Evolutionary conservation across 2,329 filamentous ascomycete genomes (phyloP), one percentile per base, ranked within the genome.

Genomic region (Alternaria consortialis): DNA sequence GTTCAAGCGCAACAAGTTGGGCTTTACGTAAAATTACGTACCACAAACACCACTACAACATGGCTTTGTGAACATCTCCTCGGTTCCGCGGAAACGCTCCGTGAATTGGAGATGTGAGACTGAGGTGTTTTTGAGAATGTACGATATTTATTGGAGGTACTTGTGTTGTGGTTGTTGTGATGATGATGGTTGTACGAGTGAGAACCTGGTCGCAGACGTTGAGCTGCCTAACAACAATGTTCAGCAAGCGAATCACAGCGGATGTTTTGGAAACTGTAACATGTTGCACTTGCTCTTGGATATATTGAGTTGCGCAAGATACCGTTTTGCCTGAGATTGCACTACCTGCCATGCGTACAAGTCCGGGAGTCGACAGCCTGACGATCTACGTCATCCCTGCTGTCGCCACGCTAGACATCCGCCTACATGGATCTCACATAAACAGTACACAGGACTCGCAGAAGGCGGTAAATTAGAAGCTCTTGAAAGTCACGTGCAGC

Each of bases 11-110:
- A 42, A 27, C 44, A 36, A 13, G 31, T 53, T n/a, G 13, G 40
- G n/a, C 29, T 47, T 59, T 60, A 60, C 57, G 57, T 60, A 60
- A 60, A 42, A 60, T 60, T 60, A 60, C 57, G 57, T 60, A 60
- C 57, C 52, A 60, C 32, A 39, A 60, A 56, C 32, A 34, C 36
- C 15, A 25, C 39, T 39, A 37, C 37, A 39, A 44, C 17, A 50
- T 50, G 32, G 46, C 46, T 50, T 50, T 36, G 46, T 37, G n/a
- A 31, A 29, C 57, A 56, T 60, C 57, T 60, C 57, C 57, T 56
- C 57, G 57, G 57, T 56, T 12, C 57, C 57, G 57, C 57, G 57
- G 57, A 60, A 32, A 17, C 27, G 42, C 20, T 25, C 32, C n/a
- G 34, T 7, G 13, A 27, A 27, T 9, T 50, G 46, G 13, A 11